Evolutionary conservation across 2,329 filamentous ascomycete species (phyloP), one percentile per base, ranked within the genome.

Genomic region (Mycosphaerella arachidis): DNA sequence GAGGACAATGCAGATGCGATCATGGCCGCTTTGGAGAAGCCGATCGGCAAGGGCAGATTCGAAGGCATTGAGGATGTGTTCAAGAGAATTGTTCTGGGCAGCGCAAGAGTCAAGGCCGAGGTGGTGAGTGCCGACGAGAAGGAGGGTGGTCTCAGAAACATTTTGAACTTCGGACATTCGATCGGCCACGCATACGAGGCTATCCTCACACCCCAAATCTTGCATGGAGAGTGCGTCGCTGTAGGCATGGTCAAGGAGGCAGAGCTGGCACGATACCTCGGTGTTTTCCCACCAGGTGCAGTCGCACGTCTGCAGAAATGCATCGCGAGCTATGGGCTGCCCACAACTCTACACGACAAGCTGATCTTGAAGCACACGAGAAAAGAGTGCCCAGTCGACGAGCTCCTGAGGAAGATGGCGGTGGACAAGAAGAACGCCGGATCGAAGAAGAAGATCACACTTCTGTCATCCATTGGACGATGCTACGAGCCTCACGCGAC

Each of bases 371-470:
- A 88, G 70, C 92, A 91, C 4, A 92, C 91, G 1, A 90, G 89
- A 56, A 97, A 96, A 76, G 82, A 85, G 65, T 99, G 94, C 73
- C 88, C 90, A 0, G 90, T 97, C 2, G 90, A 97, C 67, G 84
- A 89, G 37, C 77, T 99, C 55, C 82, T 99, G 58, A 83, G 88
- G 66, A 96, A 96, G 73, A 99, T 99, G 94, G 92, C 89, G 0
- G 89, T 99, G 8, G 94, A 99, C 77, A 99, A 99, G 83, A 99
- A 99, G 81, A 99, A 99, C 66, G 90, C 96, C 48, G 94, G 94
- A 1, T 85, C 85, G 60, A 92, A 93, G 76, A 99, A 99, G 82
- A 97, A 96, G 77, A 89, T 99, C 64, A 93, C 97, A 6, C 83
- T 99, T 7, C 81, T 99, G 10, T 92, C 92, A 0, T 89, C 89